Conservation (phyloP, 2,329 filamentous ascomycete species). For the Aureobasidium sp. region DNA sequence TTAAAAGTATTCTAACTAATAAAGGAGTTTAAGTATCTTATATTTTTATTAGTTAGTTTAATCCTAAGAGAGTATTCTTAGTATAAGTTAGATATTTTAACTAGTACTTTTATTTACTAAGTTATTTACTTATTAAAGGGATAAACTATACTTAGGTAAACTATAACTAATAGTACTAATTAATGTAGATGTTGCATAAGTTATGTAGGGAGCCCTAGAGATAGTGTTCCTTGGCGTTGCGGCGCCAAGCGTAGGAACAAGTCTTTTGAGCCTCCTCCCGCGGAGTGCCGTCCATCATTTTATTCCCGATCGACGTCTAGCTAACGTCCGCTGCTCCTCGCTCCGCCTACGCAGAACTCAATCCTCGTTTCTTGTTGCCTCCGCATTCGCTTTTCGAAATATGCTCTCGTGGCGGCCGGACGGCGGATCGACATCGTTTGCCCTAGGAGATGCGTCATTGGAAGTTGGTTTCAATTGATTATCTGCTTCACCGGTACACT, state of each 20-base stretch:
- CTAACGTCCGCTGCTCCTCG: neutral
- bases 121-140: too few relatives aligned
- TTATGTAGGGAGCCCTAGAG: too few relatives aligned
- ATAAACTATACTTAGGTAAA: too few relatives aligned
- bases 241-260: neutral
- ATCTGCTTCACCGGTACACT: neutral
- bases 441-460: too few relatives aligned
- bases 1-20: too few relatives aligned
- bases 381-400: neutral
- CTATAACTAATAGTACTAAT: too few relatives aligned
- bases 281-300: neutral
- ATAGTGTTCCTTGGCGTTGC: neutral
- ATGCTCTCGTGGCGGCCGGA: neutral
- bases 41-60: too few relatives aligned
- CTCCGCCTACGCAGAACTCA: neutral
- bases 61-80: too few relatives aligned
- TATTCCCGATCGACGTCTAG: neutral
- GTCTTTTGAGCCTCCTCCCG: neutral
- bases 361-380: neutral
- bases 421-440: neutral
- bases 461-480: neutral
- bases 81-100: too few relatives aligned
- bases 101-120: too few relatives aligned
- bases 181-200: too few relatives aligned
- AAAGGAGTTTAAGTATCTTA: too few relatives aligned